Evolutionary conservation across 345 rosid species (phyloP).

Genomic region (thale cress (Arabidopsis thaliana)): DNA sequence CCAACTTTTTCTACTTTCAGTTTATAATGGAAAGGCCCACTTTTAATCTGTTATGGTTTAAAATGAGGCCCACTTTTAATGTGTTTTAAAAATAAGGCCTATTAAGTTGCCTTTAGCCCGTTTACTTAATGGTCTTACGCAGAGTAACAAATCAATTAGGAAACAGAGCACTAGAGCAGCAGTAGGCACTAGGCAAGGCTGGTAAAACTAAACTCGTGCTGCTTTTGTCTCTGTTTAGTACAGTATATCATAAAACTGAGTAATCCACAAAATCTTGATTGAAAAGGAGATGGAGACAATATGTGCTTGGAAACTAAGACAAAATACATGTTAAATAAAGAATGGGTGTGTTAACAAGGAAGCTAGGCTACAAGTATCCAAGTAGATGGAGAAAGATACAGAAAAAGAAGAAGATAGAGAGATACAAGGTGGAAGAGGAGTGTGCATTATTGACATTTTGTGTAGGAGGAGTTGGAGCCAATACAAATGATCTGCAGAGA

Average conservation of each 20-base stretch:
- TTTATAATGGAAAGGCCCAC: background rate
- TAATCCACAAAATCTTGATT: conserved; percentile 9
- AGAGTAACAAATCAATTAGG: background rate
- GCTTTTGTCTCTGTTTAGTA: background rate
- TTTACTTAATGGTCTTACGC: background rate
- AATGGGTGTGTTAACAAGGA: conserved; percentile 30
- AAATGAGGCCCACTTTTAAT: background rate
- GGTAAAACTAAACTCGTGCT: background rate
- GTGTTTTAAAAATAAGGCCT: too few species aligned
- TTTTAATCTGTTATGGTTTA: background rate
- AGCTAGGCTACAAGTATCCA: conserved; percentile 34
- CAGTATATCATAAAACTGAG: background rate
- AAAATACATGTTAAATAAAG: conserved; percentile 6
- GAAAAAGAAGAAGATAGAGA: conserved; percentile 30
- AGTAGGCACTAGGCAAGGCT: background rate
- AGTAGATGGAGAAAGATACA: conserved; percentile 38
- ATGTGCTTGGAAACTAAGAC: conserved; percentile 15
- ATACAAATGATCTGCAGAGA: conserved; percentile 66
- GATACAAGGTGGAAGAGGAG: conserved; percentile 23
- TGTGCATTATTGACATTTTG: background rate
- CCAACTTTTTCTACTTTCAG: background rate
- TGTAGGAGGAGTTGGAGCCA: conserved; percentile 26
- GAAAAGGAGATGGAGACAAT: background rate
- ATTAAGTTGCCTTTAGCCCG: too few species aligned
- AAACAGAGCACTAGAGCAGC: background rate